phyloP scores from a whole-genome alignment of 805 yeast genomes.

The Brettanomyces sp. region DNA sequence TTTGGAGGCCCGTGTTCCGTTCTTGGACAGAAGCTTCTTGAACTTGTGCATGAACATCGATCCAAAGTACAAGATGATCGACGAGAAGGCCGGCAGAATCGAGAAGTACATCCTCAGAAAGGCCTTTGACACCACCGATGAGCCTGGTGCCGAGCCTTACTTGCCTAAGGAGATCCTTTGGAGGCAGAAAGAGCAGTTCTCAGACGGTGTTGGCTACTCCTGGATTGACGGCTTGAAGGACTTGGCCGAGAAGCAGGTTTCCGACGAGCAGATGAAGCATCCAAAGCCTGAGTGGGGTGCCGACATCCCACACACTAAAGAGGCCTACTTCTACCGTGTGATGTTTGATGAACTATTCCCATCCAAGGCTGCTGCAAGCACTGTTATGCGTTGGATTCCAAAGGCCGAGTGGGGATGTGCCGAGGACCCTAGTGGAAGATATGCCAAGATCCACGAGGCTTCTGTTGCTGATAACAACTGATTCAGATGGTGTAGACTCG shows the following conservation, averaged over 20 bases:
- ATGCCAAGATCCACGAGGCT: conserved; percentile 79
- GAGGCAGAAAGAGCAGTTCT: conserved; percentile 99
- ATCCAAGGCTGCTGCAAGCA: conserved; percentile 82
- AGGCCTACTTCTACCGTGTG: conserved; percentile 98
- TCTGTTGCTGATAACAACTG: conserved; percentile 28
- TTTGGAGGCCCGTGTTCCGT: conserved; percentile 98
- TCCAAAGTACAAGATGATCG: conserved; percentile 85
- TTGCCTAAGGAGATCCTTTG: conserved; percentile 93
- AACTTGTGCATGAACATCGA: conserved; percentile 89
- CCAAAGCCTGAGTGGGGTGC: conserved; percentile 96
- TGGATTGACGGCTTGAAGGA: conserved; percentile 99
- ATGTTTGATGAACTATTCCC: conserved; percentile 93
- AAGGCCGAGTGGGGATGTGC: conserved; percentile 99
- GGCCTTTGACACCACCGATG: conserved; percentile 92
- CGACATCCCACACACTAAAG: conserved; percentile 94
- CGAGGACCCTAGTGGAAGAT: conserved; percentile 98
- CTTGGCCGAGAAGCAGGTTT: conserved; percentile 74
- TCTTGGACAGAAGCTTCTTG: conserved; percentile 89
- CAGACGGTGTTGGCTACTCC: conserved; percentile 99
- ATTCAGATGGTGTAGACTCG: background rate
- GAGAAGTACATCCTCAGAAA: conserved; percentile 95
- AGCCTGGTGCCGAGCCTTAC: conserved; percentile 70
- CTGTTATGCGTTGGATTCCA: conserved; percentile 99
- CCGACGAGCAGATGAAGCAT: conserved; percentile 83
- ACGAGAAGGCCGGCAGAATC: conserved; percentile 60